phyloP scores from a whole-genome alignment of 768 basidiomycete species.

The Scleroderma citrinum region DNA sequence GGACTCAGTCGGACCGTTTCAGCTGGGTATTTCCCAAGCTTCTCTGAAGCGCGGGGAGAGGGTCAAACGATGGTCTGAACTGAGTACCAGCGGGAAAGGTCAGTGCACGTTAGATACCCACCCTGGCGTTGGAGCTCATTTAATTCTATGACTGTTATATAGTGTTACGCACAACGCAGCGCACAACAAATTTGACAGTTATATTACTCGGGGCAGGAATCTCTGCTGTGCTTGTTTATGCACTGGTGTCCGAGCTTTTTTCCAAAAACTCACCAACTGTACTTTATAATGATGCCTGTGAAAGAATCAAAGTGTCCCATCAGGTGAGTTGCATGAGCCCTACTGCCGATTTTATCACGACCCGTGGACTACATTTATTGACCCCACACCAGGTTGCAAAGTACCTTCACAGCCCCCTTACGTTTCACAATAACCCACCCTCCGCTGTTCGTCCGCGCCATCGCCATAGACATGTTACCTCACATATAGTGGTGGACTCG shows the following conservation, averaged over 20 bases:
- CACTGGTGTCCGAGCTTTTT: constrained; percentile 76
- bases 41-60: constrained; percentile 48
- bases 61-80: constrained; percentile 72
- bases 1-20: constrained; percentile 74
- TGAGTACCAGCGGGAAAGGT: constrained; percentile 77
- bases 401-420: constrained; percentile 60
- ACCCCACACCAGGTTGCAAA: constrained; percentile 48
- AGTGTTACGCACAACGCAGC: constrained; percentile 50
- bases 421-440: constrained; percentile 80
- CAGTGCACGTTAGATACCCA: constrained; percentile 9
- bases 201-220: constrained; percentile 76
- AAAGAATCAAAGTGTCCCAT: constrained; percentile 42
- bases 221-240: constrained; percentile 67
- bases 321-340: constrained; percentile 28
- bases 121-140: background rate
- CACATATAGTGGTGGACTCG: constrained; percentile 68
- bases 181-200: constrained; percentile 47
- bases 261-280: constrained; percentile 87
- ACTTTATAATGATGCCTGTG: constrained; percentile 58
- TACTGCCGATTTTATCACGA: background rate
- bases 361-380: background rate
- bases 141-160: background rate
- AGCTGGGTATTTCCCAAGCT: constrained; percentile 59
- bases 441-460: constrained; percentile 72
- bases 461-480: constrained; percentile 75